Conservation (phyloP, 2,329 filamentous ascomycete species). For the Pyrenophora graminea region DNA sequence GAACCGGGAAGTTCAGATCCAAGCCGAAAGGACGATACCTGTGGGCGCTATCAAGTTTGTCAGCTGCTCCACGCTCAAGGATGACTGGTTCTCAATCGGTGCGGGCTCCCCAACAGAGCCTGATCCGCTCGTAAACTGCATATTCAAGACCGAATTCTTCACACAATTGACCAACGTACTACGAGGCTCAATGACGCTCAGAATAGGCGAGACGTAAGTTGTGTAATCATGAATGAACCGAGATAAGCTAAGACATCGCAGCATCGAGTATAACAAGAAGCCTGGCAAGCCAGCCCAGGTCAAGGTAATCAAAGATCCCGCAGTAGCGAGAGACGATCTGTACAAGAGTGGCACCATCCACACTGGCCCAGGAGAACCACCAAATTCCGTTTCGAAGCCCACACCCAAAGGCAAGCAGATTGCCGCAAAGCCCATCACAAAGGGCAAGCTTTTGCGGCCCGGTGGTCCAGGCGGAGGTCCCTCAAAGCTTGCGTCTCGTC, state of each 20-base stretch:
- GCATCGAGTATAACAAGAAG: conserved; percentile 96
- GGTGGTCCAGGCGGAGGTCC: conserved; percentile 83
- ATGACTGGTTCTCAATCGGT: conserved; percentile 96
- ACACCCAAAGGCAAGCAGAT: conserved; percentile 87
- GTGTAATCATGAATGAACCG: not conserved
- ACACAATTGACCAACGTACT: conserved; percentile 84
- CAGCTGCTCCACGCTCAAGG: conserved; percentile 76
- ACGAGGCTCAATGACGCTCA: conserved; percentile 78
- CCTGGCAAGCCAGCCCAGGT: conserved; percentile 87
- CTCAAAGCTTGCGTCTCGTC: conserved; percentile 67
- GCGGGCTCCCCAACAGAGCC: conserved; percentile 88
- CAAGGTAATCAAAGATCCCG: conserved; percentile 88
- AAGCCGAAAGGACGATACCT: conserved; percentile 78
- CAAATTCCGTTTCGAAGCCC: conserved; percentile 79
- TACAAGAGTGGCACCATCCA: conserved; percentile 96
- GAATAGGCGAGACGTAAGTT: conserved; percentile 70
- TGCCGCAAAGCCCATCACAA: conserved; percentile 86
- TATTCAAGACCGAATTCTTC: conserved; percentile 97
- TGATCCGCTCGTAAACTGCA: conserved; percentile 89
- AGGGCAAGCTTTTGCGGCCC: conserved; percentile 87
- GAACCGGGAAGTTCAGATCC: conserved; percentile 80
- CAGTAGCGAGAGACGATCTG: conserved; percentile 70
- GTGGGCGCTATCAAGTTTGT: conserved; percentile 89
- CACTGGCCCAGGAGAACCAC: conserved; percentile 79
- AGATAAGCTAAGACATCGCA: conserved; percentile 38